These are phyloP conservation scores for Helianthus tuberosus DNA, from an alignment of 129 eudicot species.

Conservation along the genomic window DNA sequence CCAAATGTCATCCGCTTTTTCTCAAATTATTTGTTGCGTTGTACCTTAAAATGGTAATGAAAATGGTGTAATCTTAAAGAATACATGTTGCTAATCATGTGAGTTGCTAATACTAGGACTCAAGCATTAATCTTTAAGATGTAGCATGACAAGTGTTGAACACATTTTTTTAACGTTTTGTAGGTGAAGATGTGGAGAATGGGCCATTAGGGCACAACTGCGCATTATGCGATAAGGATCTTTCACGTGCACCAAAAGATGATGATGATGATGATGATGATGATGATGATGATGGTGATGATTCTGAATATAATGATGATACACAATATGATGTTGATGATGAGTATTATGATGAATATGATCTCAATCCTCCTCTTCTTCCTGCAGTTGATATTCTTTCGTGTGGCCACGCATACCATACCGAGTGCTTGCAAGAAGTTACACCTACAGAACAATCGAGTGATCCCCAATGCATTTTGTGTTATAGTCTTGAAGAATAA, in stretches of 20 bases:
- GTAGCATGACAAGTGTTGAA: neutral
- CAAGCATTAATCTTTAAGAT: neutral
- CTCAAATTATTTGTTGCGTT: neutral
- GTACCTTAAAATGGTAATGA: neutral
- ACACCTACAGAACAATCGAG: conserved; percentile 25
- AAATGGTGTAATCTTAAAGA: neutral
- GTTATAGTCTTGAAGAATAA: conserved; percentile 36
- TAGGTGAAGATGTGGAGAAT: conserved; percentile 34
- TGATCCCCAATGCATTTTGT: conserved; percentile 51
- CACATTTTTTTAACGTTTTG: neutral
- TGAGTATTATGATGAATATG: conserved; percentile 25
- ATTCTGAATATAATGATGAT: conserved; percentile 29
- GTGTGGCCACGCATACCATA: conserved; percentile 63
- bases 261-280: too few relatives aligned
- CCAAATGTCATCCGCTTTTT: neutral
- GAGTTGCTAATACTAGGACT: neutral
- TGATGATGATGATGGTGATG: too few relatives aligned
- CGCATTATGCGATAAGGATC: conserved; percentile 47
- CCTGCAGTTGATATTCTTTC: conserved; percentile 54
- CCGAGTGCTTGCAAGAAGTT: conserved; percentile 36
- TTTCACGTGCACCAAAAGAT: conserved; percentile 23
- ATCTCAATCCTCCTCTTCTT: conserved; percentile 38
- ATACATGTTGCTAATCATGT: neutral
- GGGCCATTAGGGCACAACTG: conserved; percentile 37
- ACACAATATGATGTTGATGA: conserved; percentile 25